Evolutionary conservation across 257 asterid species (phyloP).

Genomic region (Mitragyna speciosa): DNA sequence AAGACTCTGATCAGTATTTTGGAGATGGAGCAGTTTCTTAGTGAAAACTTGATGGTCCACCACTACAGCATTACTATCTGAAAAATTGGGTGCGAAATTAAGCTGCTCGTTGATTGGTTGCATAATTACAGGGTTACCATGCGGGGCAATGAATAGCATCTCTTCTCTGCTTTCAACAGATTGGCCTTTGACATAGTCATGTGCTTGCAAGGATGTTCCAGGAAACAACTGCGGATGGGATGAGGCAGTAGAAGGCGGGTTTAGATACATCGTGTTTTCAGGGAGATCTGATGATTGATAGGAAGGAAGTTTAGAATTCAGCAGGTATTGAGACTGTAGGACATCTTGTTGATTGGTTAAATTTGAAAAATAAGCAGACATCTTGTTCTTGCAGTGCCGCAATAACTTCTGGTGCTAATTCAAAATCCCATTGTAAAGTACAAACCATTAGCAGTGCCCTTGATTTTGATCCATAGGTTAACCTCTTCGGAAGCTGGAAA

Average conservation of each 20-base stretch:
- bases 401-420: slow-evolving; percentile 12
- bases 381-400: slow-evolving; percentile 25
- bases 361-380: slow-evolving; percentile 56
- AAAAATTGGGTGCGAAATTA: slow-evolving; percentile 31
- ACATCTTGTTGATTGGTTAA: slow-evolving; percentile 46
- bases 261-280: slow-evolving; percentile 36
- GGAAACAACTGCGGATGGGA: slow-evolving; percentile 43
- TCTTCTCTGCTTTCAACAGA: slow-evolving; percentile 40
- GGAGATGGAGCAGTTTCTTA: slow-evolving; percentile 29
- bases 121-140: slow-evolving; percentile 34
- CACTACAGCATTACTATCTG: slow-evolving; percentile 34
- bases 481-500: slow-evolving; percentile 13
- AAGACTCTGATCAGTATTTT: slow-evolving; percentile 35
- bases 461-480: neutral
- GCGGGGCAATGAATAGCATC: slow-evolving; percentile 43
- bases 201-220: slow-evolving; percentile 31
- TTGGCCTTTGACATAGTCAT: slow-evolving; percentile 33
- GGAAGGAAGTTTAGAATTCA: slow-evolving; percentile 42
- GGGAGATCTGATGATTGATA: slow-evolving; percentile 40
- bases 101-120: slow-evolving; percentile 35
- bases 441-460: slow-evolving; percentile 26
- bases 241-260: slow-evolving; percentile 35
- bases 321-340: slow-evolving; percentile 39
- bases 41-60: slow-evolving; percentile 33
- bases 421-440: slow-evolving; percentile 9